phyloP scores from a whole-genome alignment of 768 basidiomycete genomes.

The Podaxis rugospora region DNA sequence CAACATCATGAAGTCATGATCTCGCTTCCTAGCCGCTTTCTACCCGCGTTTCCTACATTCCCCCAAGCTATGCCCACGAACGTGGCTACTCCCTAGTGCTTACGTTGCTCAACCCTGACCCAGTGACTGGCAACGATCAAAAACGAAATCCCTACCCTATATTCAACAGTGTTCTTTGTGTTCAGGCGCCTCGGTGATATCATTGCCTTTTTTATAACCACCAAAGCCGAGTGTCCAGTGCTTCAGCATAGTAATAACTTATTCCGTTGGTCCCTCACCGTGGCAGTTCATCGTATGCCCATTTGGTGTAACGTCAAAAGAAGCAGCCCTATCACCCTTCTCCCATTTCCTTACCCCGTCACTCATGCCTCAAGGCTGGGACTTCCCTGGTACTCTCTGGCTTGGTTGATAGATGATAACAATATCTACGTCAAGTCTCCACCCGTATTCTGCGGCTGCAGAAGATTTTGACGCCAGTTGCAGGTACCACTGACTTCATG shows the following conservation, averaged over 20 bases:
- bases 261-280: not conserved
- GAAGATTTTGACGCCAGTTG: not conserved
- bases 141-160: not conserved
- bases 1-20: slow-evolving; percentile 11
- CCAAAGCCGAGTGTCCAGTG: not conserved
- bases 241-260: not conserved
- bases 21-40: slow-evolving; percentile 11
- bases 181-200: not conserved
- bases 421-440: not conserved
- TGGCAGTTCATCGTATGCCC: not conserved
- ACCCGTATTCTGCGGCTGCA: not conserved
- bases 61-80: not conserved
- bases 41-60: slow-evolving; percentile 10
- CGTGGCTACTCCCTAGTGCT: slow-evolving; percentile 2
- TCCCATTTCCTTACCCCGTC: not conserved
- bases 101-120: not conserved
- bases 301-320: not conserved
- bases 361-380: not conserved
- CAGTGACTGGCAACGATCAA: slow-evolving; percentile 5
- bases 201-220: not conserved
- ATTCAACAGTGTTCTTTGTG: not conserved
- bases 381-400: not conserved
- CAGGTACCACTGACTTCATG: not conserved
- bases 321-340: slow-evolving; percentile 8
- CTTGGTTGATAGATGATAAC: not conserved